phyloP scores from a whole-genome alignment of 140 eudicot genomes.

The Bidens hawaiensis region DNA sequence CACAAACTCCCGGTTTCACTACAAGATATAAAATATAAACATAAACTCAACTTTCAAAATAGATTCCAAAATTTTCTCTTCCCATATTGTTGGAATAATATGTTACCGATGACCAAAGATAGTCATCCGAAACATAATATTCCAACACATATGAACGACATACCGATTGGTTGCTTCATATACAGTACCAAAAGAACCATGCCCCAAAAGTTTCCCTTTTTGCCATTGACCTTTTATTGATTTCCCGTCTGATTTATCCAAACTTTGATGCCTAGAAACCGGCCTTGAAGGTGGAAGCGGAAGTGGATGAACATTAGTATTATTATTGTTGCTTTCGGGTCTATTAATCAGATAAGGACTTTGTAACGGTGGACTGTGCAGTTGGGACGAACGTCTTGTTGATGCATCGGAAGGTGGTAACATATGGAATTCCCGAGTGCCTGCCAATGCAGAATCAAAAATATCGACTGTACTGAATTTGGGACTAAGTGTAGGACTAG shows the following conservation, averaged over 20 bases:
- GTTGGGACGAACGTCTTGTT: conserved; percentile 43
- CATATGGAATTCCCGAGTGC: background rate
- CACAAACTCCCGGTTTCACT: conserved; percentile 86
- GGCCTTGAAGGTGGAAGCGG: conserved; percentile 55
- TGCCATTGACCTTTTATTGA: conserved; percentile 62
- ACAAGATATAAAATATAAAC: conserved; percentile 8
- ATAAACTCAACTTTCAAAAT: background rate
- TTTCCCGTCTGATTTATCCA: conserved; percentile 44
- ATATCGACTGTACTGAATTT: conserved; percentile 45
- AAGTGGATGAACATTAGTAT: conserved; percentile 62
- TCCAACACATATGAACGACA: conserved; percentile 11
- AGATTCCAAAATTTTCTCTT: background rate
- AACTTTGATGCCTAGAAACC: conserved; percentile 24
- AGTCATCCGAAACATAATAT: no score
- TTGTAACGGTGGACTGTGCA: conserved; percentile 46
- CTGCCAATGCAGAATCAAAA: conserved; percentile 20
- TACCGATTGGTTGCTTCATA: conserved; percentile 78
- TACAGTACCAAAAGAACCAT: conserved; percentile 90
- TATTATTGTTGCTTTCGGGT: conserved; percentile 37
- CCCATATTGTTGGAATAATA: no score
- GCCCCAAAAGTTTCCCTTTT: conserved; percentile 75
- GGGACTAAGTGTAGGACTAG: conserved; percentile 75
- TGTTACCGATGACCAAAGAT: no score
- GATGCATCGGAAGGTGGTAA: conserved; percentile 23
- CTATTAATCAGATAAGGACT: conserved; percentile 29